These are phyloP conservation scores for Eutreptiella sp. DNA, from an alignment of 208 protist species.

Conservation along the genomic window DNA sequence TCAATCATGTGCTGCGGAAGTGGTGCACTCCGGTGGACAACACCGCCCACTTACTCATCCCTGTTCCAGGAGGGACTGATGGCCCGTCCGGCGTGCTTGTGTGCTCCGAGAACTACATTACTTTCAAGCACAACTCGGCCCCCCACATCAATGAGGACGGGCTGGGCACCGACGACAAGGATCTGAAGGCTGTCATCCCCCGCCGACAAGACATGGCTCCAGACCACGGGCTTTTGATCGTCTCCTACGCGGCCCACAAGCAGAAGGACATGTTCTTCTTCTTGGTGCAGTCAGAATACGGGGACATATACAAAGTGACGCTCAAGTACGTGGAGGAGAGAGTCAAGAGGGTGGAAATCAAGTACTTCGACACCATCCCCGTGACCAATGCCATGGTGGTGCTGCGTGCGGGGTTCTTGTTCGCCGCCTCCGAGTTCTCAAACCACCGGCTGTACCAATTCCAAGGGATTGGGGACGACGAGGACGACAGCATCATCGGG, in stretches of 20 bases:
- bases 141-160: constrained; percentile 24
- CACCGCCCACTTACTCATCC: constrained; percentile 74
- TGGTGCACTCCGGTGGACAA: constrained; percentile 76
- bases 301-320: constrained; percentile 95
- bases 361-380: constrained; percentile 97
- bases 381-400: constrained; percentile 73
- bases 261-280: constrained; percentile 84
- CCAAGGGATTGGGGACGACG: constrained; percentile 57
- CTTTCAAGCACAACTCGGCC: constrained; percentile 77
- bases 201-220: constrained; percentile 61
- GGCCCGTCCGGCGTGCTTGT: constrained; percentile 94
- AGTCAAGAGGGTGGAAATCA: constrained; percentile 54
- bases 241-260: constrained; percentile 60
- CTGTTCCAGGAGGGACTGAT: constrained; percentile 70
- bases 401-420: constrained; percentile 88
- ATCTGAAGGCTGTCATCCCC: constrained; percentile 46
- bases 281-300: constrained; percentile 90
- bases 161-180: constrained; percentile 22
- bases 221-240: constrained; percentile 79
- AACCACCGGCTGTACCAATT: constrained; percentile 89
- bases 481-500: constrained; percentile 33
- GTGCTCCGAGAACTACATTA: constrained; percentile 83
- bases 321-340: constrained; percentile 64
- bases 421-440: constrained; percentile 88
- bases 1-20: constrained; percentile 97